Percentiles rank a stretch among this genome's conserved stretches.
phyloP scores from a whole-genome alignment of 192 early-diverging fungal genomes.

The Coemansia sp. region DNA sequence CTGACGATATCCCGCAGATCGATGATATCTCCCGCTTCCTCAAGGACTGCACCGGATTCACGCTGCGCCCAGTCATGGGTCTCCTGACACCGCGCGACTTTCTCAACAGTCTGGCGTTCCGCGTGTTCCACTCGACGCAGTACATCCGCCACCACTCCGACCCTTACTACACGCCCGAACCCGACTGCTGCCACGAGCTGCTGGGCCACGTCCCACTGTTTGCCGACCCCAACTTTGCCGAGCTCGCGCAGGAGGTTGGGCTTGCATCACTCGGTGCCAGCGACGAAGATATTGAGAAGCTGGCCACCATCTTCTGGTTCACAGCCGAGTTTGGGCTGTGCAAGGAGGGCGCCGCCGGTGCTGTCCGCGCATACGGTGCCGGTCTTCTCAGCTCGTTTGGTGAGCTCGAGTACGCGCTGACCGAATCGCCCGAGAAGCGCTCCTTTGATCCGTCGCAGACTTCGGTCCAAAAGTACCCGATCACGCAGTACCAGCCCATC shows the following conservation, averaged over 20 bases:
- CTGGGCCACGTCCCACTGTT: constrained; percentile 86
- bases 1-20: constrained; percentile 87
- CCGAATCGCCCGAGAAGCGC: constrained; percentile 74
- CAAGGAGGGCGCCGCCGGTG: constrained; percentile 61
- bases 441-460: constrained; percentile 85
- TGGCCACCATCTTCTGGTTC: constrained; percentile 92
- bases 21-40: constrained; percentile 87
- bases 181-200: constrained; percentile 95
- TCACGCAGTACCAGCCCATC: constrained; percentile 90
- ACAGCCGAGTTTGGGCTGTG: constrained; percentile 94
- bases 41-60: constrained; percentile 92
- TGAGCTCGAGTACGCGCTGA: constrained; percentile 87
- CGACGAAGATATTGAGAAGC: constrained; percentile 87
- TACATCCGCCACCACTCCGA: constrained; percentile 93
- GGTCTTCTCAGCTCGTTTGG: constrained; percentile 93
- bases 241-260: constrained; percentile 93
- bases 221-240: constrained; percentile 87
- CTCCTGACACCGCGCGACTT: constrained; percentile 91
- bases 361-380: constrained; percentile 86
- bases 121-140: constrained; percentile 96
- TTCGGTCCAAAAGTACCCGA: constrained; percentile 74
- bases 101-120: constrained; percentile 93
- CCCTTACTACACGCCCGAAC: constrained; percentile 92
- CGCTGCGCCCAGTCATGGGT: constrained; percentile 91
- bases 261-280: constrained; percentile 88